These are phyloP conservation scores for Arthrobotrys musiformis DNA, from an alignment of 2,329 filamentous ascomycete species.

Conservation along the genomic window DNA sequence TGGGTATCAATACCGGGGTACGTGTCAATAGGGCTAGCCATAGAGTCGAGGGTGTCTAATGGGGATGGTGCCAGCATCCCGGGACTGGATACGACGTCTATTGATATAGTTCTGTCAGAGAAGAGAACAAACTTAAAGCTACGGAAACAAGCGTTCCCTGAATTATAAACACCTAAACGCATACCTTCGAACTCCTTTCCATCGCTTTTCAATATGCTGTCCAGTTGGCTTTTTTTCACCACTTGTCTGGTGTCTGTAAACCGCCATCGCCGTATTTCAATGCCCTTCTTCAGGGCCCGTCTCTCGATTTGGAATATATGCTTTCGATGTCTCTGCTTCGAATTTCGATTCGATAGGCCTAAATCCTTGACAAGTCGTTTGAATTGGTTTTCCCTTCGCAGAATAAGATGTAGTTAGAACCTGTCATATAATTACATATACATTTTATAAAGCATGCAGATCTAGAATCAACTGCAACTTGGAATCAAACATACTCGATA, in stretches of 20 bases:
- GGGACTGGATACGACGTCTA: too few relatives aligned
- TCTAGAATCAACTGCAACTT: too few relatives aligned
- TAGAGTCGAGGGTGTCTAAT: too few relatives aligned
- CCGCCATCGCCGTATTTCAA: not conserved
- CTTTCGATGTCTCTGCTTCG: constrained; percentile 14
- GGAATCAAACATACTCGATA: not conserved
- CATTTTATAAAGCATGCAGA: too few relatives aligned
- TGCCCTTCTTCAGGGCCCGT: not conserved
- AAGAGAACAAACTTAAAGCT: too few relatives aligned
- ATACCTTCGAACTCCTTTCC: not conserved
- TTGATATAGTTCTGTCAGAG: too few relatives aligned
- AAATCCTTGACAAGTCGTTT: constrained; percentile 25
- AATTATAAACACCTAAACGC: too few relatives aligned
- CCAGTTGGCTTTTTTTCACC: not conserved
- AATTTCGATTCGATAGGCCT: constrained; percentile 26
- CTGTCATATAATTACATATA: too few relatives aligned
- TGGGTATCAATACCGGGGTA: too few relatives aligned
- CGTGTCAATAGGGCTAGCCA: too few relatives aligned
- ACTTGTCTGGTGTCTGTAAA: not conserved
- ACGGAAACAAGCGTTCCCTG: too few relatives aligned
- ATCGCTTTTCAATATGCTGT: not conserved
- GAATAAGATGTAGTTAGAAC: not conserved
- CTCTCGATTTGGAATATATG: constrained; percentile 23
- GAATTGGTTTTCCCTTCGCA: not conserved
- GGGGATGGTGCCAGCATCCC: too few relatives aligned